These are phyloP conservation scores for Epichloe uncinata DNA, from an alignment of 2,329 filamentous ascomycete genomes.

Conservation along the genomic window DNA sequence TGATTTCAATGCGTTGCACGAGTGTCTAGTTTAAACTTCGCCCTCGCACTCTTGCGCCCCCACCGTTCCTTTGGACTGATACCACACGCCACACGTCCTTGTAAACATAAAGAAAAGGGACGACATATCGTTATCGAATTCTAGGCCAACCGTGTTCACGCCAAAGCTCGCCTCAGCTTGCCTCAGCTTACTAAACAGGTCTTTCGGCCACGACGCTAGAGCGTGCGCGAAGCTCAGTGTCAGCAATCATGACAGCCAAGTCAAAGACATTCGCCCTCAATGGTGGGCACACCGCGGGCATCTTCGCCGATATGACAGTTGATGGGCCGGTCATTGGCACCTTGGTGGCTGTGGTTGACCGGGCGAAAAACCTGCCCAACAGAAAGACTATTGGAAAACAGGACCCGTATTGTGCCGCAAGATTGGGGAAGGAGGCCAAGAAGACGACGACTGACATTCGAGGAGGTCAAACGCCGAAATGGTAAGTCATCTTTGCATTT, in stretches of 20 bases:
- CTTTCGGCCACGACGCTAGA: neutral
- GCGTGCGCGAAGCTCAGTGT: neutral
- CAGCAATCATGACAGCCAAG: conserved; percentile 34
- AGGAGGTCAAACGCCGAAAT: conserved; percentile 89
- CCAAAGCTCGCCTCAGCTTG: conserved; percentile 1
- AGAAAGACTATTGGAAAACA: conserved; percentile 96
- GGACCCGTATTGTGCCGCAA: conserved; percentile 89
- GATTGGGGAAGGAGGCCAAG: conserved; percentile 91
- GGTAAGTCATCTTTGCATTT: conserved; percentile 41
- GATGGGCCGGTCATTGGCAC: conserved; percentile 92
- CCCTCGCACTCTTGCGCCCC: neutral
- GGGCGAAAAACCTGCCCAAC: conserved; percentile 94
- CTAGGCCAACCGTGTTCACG: neutral
- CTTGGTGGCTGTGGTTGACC: conserved; percentile 79
- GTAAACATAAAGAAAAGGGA: conserved; percentile 7
- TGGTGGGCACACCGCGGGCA: conserved; percentile 72
- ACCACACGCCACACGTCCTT: conserved; percentile 4
- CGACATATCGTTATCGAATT: neutral
- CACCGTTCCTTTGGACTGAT: neutral
- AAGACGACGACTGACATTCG: conserved; percentile 91
- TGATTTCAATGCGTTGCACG: neutral
- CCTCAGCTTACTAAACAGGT: conserved; percentile 1
- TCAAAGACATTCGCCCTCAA: conserved; percentile 42
- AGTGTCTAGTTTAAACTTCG: neutral
- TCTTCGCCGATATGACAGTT: conserved; percentile 85